Evolutionary conservation across 2,329 filamentous ascomycete species (phyloP), one percentile per base, ranked within the genome.

Genomic region (Xylariaceae sp.): DNA sequence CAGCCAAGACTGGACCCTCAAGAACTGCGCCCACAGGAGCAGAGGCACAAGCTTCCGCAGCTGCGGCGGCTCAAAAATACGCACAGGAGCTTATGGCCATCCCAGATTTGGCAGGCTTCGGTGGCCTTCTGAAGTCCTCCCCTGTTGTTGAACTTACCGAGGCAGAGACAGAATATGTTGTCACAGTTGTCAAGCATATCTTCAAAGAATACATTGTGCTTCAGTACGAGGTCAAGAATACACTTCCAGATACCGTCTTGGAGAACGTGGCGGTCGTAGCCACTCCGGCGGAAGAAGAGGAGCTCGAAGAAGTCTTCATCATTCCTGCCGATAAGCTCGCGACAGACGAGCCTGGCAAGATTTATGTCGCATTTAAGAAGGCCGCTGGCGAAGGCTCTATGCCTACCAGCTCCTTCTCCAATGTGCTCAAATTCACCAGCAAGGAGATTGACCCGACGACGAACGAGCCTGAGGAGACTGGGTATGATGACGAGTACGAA

Each of bases 201-300:
- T 99, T 97, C 85, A 96, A 96, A 75, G 90, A 96, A 69, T 90
- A 97, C 67, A 79, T 99, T 66, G 93, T 99, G 33, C 76, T 99
- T 49, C 94, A 99, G 68, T 99, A 94, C 71, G 90, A 97, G 68
- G 86, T 99, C 71, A 97, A 96, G 80, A 99, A 99, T 77, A 99
- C 94, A 2, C 80, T 99, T 11, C 87, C 90, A 12, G 90, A 92
- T 55, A 96, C 91, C 14, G 83, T 99, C 28, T 79, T 97, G 33
- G 90, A 96, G 69, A 90, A 96, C 57, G 90, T 96, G 14, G 90
- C 89, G 0, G 84, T 96, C 38, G 81, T 92, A 16, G 88, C 88
- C 31, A 87, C 87, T 0, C 90, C 92, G 5, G 76, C 85, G 1
- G 88, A 95, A 36, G 88, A 94, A 48, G 92, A 94, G 48, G 86